phyloP scores from a whole-genome alignment of 1,284 basidiomycete species.

The Puccinia triticina region DNA sequence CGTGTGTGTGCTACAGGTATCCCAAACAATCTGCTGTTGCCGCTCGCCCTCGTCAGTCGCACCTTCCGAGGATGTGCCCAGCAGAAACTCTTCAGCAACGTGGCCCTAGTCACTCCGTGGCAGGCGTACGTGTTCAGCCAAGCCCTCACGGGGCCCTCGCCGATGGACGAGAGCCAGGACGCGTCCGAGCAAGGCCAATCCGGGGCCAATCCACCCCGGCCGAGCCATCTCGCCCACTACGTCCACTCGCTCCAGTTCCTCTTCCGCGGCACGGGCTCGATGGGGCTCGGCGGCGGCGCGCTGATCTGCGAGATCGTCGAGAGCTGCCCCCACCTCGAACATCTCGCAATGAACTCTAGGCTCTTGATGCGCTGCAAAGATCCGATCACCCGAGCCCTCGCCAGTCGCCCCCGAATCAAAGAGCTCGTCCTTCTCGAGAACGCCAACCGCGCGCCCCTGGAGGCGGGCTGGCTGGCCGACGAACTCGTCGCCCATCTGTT shows the following conservation, averaged over 20 bases:
- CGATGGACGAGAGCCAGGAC: neutral
- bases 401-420: neutral
- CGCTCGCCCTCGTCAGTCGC: constrained; percentile 8
- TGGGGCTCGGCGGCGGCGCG: neutral
- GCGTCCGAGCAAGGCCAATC: too few relatives aligned
- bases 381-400: neutral
- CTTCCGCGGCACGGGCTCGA: neutral
- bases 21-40: neutral
- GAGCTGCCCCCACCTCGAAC: constrained; percentile 11
- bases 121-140: neutral
- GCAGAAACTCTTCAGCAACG: constrained; percentile 10
- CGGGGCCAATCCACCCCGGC: too few relatives aligned
- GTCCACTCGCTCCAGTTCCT: constrained; percentile 2
- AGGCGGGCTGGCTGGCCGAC: neutral
- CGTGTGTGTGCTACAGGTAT: neutral
- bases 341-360: neutral
- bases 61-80: constrained; percentile 24
- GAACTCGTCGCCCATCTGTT: neutral
- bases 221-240: too few relatives aligned
- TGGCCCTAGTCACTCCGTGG: neutral
- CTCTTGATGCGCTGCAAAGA: constrained; percentile 2
- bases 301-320: neutral
- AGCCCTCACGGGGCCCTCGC: neutral
- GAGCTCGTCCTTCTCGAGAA: constrained; percentile 6
- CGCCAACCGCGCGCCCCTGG: neutral